These are phyloP conservation scores for Mortierella sp. DNA, from an alignment of 371 early-diverging fungal species.

Conservation along the genomic window DNA sequence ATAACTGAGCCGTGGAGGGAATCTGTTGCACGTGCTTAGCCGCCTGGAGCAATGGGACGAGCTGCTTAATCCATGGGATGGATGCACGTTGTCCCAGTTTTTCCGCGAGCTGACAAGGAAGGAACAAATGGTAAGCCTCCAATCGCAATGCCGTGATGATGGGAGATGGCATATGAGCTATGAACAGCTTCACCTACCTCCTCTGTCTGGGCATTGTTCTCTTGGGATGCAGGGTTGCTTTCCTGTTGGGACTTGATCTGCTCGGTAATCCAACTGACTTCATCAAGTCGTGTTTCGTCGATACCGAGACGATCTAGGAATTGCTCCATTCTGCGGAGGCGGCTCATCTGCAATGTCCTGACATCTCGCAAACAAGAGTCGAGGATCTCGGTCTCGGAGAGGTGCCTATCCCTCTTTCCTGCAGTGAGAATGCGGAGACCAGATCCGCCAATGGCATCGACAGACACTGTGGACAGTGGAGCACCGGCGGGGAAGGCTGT, in stretches of 20 bases:
- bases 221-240: not conserved
- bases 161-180: not conserved
- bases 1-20: conserved; percentile 26
- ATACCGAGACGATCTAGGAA: conserved; percentile 49
- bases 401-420: conserved; percentile 37
- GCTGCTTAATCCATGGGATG: conserved; percentile 34
- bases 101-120: conserved; percentile 15
- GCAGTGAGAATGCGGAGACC: conserved; percentile 21
- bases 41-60: conserved; percentile 36
- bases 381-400: conserved; percentile 44
- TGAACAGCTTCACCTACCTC: conserved; percentile 18
- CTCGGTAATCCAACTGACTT: conserved; percentile 46
- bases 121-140: no score
- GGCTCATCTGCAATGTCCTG: conserved; percentile 29
- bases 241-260: conserved; percentile 36
- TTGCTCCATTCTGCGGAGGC: conserved; percentile 44
- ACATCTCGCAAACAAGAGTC: conserved; percentile 50
- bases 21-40: conserved; percentile 30
- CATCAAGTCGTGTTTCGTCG: conserved; percentile 47
- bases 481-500: conserved; percentile 39
- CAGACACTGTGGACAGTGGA: conserved; percentile 42
- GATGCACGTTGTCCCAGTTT: conserved; percentile 30
- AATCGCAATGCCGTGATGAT: not conserved
- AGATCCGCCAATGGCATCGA: conserved; percentile 32
- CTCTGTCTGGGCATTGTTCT: conserved; percentile 7